Evolutionary conservation across 371 early-diverging fungal genomes (phyloP).

Genomic region (Circinella umbellata): DNA sequence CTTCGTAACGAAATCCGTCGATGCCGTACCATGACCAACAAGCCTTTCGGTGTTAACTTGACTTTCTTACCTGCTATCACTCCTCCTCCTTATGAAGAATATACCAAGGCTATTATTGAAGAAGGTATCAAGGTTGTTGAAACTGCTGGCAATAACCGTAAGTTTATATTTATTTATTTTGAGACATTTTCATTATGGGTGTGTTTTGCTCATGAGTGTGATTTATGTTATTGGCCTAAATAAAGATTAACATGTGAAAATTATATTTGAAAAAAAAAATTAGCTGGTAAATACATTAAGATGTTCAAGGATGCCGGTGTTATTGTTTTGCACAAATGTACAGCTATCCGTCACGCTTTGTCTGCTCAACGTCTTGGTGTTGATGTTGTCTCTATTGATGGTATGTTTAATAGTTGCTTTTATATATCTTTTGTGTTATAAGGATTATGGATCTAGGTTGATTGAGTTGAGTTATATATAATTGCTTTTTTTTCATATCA

Average conservation of each 20-base stretch:
- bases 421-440: too few relatives aligned
- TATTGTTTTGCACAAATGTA: conserved; percentile 79
- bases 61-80: conserved; percentile 68
- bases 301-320: conserved; percentile 80
- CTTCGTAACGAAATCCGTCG: conserved; percentile 74
- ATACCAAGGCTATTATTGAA: conserved; percentile 76
- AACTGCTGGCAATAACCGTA: conserved; percentile 71
- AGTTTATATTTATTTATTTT: conserved; percentile 17
- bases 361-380: conserved; percentile 68
- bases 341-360: conserved; percentile 76
- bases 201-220: too few relatives aligned
- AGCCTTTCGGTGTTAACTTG: conserved; percentile 83
- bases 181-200: too few relatives aligned
- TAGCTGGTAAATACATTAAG: conserved; percentile 72
- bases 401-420: conserved; percentile 18
- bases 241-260: not conserved
- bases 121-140: conserved; percentile 84
- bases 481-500: too few relatives aligned
- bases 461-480: too few relatives aligned
- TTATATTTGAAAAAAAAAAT: not conserved
- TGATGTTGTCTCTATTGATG: conserved; percentile 75
- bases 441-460: too few relatives aligned
- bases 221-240: too few relatives aligned
- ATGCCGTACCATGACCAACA: conserved; percentile 75
- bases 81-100: conserved; percentile 83